phyloP scores from a whole-genome alignment of 2,329 filamentous ascomycete genomes.

The Aureobasidium sp. region DNA sequence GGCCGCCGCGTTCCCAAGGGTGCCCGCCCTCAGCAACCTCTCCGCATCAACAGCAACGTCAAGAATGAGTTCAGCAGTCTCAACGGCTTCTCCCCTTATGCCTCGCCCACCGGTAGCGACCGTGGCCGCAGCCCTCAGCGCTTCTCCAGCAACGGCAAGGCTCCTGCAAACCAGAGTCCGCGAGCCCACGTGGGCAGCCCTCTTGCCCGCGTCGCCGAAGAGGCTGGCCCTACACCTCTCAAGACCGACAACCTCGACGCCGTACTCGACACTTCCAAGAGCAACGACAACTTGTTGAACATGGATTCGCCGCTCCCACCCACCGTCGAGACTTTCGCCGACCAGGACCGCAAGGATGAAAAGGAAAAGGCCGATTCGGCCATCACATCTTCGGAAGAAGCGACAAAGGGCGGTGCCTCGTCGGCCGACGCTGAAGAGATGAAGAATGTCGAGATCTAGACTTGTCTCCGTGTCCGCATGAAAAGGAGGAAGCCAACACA shows the following conservation, averaged over 20 bases:
- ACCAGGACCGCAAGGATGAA: neutral
- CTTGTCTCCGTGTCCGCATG: neutral
- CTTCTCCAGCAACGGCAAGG: conserved; percentile 47
- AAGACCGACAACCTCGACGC: conserved; percentile 3
- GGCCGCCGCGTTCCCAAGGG: conserved; percentile 49
- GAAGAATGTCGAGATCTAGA: conserved; percentile 40
- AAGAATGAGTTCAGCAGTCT: conserved; percentile 38
- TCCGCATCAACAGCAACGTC: conserved; percentile 44
- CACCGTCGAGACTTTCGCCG: conserved; percentile 8
- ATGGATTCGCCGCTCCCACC: conserved; percentile 10
- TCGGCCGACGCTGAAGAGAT: conserved; percentile 28
- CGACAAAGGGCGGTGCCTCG: conserved; percentile 18
- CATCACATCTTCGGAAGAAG: conserved; percentile 30
- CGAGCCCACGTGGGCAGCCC: conserved; percentile 61
- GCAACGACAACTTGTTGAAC: conserved; percentile 9
- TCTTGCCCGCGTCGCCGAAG: conserved; percentile 66
- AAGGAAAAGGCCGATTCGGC: conserved; percentile 5
- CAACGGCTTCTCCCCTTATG: conserved; percentile 51
- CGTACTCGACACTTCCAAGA: neutral
- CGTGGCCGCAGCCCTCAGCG: conserved; percentile 66
- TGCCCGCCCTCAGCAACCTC: conserved; percentile 27
- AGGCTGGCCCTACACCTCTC: conserved; percentile 31
- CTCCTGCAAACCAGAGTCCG: conserved; percentile 55
- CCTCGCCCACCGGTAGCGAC: conserved; percentile 52
- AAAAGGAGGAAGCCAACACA: neutral